Percentiles rank a stretch among this genome's conserved stretches.
Evolutionary conservation across 768 basidiomycete species (phyloP).

Genomic region (Lactarius indigo): DNA sequence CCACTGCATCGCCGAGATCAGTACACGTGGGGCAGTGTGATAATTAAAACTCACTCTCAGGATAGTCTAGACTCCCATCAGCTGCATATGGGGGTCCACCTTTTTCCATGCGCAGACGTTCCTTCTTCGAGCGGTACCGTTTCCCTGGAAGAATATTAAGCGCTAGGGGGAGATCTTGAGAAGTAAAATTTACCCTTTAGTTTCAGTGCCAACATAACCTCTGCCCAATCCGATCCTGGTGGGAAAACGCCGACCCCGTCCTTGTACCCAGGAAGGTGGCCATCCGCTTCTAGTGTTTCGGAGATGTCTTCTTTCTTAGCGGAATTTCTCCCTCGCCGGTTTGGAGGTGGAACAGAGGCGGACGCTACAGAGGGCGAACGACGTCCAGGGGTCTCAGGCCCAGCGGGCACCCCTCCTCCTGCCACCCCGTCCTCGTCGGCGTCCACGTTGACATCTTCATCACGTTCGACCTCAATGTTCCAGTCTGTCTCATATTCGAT

Average conservation of each 20-base stretch:
- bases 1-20: conserved; percentile 46
- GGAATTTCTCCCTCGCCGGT: conserved; percentile 38
- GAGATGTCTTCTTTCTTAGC: conserved; percentile 36
- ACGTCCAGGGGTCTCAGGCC: conserved; percentile 29
- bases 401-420: conserved; percentile 17
- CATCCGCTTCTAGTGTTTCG: conserved; percentile 61
- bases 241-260: conserved; percentile 76
- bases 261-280: conserved; percentile 69
- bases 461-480: conserved; percentile 72
- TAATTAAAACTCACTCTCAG: conserved; percentile 52
- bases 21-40: conserved; percentile 13
- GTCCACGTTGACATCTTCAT: conserved; percentile 32
- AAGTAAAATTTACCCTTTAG: conserved; percentile 53
- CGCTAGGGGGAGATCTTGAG: neutral
- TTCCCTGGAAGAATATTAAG: conserved; percentile 47
- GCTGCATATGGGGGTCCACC: conserved; percentile 64
- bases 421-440: conserved; percentile 44
- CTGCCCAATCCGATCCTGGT: conserved; percentile 65
- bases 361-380: conserved; percentile 31
- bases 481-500: conserved; percentile 82
- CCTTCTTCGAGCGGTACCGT: conserved; percentile 77
- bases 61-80: conserved; percentile 80
- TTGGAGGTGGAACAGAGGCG: conserved; percentile 20
- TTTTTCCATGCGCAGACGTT: conserved; percentile 71
- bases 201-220: conserved; percentile 68